These are phyloP conservation scores for Boletus rubroflammeus DNA, from an alignment of 768 basidiomycete genomes.

Conservation along the genomic window DNA sequence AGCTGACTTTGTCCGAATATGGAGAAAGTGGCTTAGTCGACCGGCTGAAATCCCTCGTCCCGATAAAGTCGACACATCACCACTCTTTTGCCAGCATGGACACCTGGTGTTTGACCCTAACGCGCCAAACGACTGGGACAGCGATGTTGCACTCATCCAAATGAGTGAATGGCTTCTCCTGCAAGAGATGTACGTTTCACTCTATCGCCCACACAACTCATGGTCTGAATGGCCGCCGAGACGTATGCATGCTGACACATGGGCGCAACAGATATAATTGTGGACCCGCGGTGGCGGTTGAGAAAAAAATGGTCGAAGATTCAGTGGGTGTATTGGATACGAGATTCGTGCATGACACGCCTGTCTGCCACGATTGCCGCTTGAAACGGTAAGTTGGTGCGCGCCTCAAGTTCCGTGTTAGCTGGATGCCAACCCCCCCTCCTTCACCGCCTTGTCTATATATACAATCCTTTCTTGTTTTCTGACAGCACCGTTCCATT, in stretches of 20 bases:
- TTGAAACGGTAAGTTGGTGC: constrained; percentile 45
- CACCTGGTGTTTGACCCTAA: constrained; percentile 66
- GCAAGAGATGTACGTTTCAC: constrained; percentile 49
- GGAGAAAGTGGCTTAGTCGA: constrained; percentile 66
- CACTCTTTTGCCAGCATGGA: constrained; percentile 66
- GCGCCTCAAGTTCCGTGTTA: constrained; percentile 5
- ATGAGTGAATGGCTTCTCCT: constrained; percentile 64
- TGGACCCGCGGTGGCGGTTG: constrained; percentile 51
- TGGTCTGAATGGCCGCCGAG: constrained; percentile 2
- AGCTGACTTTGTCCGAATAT: constrained; percentile 57
- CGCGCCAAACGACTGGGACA: constrained; percentile 53
- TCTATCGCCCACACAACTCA: constrained; percentile 2
- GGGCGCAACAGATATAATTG: constrained; percentile 47
- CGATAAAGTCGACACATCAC: constrained; percentile 54
- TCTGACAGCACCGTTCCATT: constrained; percentile 19
- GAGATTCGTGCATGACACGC: constrained; percentile 45
- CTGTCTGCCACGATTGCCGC: constrained; percentile 61
- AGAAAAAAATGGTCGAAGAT: constrained; percentile 32
- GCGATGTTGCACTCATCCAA: constrained; percentile 52
- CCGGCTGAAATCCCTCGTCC: constrained; percentile 58
- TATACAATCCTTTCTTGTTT: constrained; percentile 5
- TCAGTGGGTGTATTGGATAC: constrained; percentile 29
- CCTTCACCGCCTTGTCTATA: background rate
- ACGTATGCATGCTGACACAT: constrained; percentile 17
- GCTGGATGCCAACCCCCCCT: background rate